Evolutionary conservation across 2,329 filamentous ascomycete genomes (phyloP), one percentile per base, ranked within the genome.

Genomic region (Fusarium sp.): DNA sequence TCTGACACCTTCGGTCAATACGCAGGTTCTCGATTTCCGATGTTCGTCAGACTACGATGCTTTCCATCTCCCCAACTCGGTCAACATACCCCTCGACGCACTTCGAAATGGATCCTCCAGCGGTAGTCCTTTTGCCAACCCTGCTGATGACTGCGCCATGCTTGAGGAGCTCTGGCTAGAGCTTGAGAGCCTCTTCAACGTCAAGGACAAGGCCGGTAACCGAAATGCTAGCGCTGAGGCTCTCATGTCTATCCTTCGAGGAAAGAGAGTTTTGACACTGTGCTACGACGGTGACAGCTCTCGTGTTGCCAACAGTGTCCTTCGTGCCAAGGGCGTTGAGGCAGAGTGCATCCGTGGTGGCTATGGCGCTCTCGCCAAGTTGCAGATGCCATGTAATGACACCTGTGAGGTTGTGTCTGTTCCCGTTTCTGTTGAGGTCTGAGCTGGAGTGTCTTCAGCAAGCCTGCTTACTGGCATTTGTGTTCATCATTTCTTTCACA

Each of bases 281-380:
- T 89, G 86, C 72, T 88, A 88, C 59, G 80, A 87, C 56, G 87
- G 87, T 6, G 86, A 89, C 58, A 86, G 85, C 23, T 82, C 87
- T 10, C 80, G 87, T 8, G 83, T 89, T 16, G 87, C 86, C n/a
- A 86, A 86, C 29, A 88, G 86, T 61, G 83, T 89, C 7, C 78
- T 89, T 60, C 82, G 86, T 35, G 86, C 86, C 1, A 86, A 85
- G 73, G 85, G 84, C 0, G 78, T 85, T 29, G 81, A 84, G 45
- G 84, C 86, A 7, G 82, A 84, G 48, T 85, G 84, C 69, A 74
- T 87, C 25, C 78, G 79, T 27, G 85, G 85, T n/a, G 86, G 86
- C 2, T 76, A 76, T 38, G 49, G 61, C 14, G 77, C 79, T 3
- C 65, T 81, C 7, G 65, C 72, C 10, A 72, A 77, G 59, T 23